Evolutionary conservation across 2,329 filamentous ascomycete genomes (phyloP), one percentile per base, ranked within the genome.

Genomic region (Nectriaceae sp.): DNA sequence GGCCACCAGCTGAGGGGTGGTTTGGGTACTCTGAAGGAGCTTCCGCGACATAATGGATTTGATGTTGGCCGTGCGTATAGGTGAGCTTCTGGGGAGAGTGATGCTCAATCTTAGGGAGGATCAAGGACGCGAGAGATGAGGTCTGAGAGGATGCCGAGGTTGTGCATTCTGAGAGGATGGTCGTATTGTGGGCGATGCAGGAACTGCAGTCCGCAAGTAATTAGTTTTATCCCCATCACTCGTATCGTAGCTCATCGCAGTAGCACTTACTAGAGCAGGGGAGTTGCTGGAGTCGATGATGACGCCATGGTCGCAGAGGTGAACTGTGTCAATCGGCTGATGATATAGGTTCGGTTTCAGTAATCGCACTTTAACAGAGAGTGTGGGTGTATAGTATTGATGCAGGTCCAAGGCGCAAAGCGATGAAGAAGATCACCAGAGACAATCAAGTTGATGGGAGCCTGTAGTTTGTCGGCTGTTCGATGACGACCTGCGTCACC

Each of bases 31-130:
- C 82, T 3, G 85, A 86, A 10, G 90, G 86, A 1, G 90, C 85
- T 66, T 94, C 89, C 64, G 92, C 83, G 66, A 97, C 88, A 78
- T 96, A 97, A 79, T 99, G 93, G 70, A 97, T 94, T 77, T 94
- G 90, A 70, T 95, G 86, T 51, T 86, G 78, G 73, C 91, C 89
- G 71, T 97, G 91, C 35, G 90, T 95, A 75, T 96, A 97, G 46
- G 93, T 97, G 57, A 96, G 83, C 73, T 97, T 97, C 66, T 96
- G 85, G 1, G 91, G 79, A 22, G 80, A 75, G 55, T 78, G 74
- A 75, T 99, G 94, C 47, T 81, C 79, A 77, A 99, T 96, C 71
- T 96, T 96, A 49, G 95, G 94, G 38, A 99, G 90, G 75, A 99
- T 91, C 62, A 97, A 79, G 38, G 91, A 94, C 59, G 93, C 90